phyloP scores from a whole-genome alignment of 352 stramenopile species.

The Globisporangium cylindrosporum region DNA sequence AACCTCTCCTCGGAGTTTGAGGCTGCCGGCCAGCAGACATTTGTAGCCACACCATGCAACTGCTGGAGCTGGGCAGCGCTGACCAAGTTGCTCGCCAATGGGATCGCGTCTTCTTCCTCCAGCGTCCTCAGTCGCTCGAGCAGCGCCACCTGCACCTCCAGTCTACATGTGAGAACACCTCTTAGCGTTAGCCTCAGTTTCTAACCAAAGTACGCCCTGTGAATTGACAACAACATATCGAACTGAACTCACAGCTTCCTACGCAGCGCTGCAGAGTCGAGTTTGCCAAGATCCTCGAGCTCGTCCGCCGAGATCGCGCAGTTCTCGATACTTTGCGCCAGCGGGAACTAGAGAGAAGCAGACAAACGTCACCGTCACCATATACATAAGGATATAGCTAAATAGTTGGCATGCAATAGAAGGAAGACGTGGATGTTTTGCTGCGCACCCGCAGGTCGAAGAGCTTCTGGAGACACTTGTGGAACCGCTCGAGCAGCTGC shows the following conservation, averaged over 20 bases:
- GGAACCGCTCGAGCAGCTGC: slow-evolving; percentile 19
- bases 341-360: slow-evolving; percentile 20
- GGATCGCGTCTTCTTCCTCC: slow-evolving; percentile 6
- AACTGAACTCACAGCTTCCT: slow-evolving; percentile 13
- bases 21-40: slow-evolving; percentile 25
- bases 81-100: slow-evolving; percentile 2
- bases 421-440: not conserved
- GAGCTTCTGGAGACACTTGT: slow-evolving; percentile 22
- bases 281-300: slow-evolving; percentile 1
- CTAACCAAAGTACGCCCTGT: not conserved
- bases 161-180: slow-evolving; percentile 6
- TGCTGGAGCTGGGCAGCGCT: not conserved
- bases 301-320: slow-evolving; percentile 13
- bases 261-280: not conserved
- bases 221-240: not conserved
- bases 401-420: not conserved
- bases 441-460: slow-evolving; percentile 20
- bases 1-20: slow-evolving; percentile 23
- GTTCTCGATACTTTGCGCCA: slow-evolving; percentile 26
- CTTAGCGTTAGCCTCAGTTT: not conserved
- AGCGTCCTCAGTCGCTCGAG: slow-evolving; percentile 19
- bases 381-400: not conserved
- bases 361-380: not conserved
- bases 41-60: not conserved
- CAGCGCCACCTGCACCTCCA: slow-evolving; percentile 11